Conservation (phyloP, 805 yeast genomes). For the Ogataea salicorniae region DNA sequence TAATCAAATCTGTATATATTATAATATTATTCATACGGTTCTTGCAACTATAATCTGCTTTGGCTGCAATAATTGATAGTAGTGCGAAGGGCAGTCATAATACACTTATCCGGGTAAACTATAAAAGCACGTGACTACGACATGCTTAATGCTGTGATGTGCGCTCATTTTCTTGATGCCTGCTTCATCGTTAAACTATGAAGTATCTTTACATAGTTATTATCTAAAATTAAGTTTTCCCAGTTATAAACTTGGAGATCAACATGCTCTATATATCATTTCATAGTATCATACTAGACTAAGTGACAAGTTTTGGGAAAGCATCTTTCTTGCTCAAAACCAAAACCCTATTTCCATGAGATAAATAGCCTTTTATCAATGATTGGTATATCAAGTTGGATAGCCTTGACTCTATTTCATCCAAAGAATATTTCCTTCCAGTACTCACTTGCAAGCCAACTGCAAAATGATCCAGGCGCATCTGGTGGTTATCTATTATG, state of each 20-base stretch:
- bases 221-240: no score
- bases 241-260: no score
- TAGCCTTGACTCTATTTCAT: conserved; percentile 62
- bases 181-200: no score
- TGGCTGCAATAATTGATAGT: conserved; percentile 8
- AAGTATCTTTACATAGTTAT: no score
- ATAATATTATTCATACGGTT: not conserved
- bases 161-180: no score
- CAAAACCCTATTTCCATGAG: conserved; percentile 67
- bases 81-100: not conserved
- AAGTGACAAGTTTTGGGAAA: conserved; percentile 45
- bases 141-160: no score
- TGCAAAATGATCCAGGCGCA: conserved; percentile 9
- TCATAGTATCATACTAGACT: not conserved
- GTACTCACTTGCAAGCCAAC: conserved; percentile 11
- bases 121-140: no score
- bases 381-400: conserved; percentile 62
- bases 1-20: not conserved
- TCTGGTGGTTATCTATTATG: conserved; percentile 24
- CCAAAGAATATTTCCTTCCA: conserved; percentile 29
- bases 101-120: conserved; percentile 11
- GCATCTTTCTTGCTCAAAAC: conserved; percentile 73
- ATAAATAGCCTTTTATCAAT: conserved; percentile 70
- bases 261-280: not conserved
- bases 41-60: not conserved